These are phyloP conservation scores for Carex cristatella DNA, from an alignment of 176 grass and related monocot genomes.

Conservation along the genomic window DNA sequence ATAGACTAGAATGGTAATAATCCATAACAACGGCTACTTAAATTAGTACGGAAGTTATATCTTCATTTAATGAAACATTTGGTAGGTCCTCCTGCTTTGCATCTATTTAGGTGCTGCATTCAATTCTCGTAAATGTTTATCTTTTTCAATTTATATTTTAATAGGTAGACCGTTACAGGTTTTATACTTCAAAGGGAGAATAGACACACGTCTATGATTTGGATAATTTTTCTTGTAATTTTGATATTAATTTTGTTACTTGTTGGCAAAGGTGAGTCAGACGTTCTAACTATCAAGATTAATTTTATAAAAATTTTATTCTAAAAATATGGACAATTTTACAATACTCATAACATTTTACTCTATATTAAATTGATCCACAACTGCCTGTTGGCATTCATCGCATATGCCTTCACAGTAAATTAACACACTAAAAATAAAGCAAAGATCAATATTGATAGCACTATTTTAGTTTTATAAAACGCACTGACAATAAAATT, in stretches of 20 bases:
- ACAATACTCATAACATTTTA: too few species aligned
- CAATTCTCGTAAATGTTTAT: background rate
- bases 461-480: too few species aligned
- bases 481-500: too few species aligned
- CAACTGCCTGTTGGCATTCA: too few species aligned
- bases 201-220: background rate
- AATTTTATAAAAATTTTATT: too few species aligned
- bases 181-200: background rate
- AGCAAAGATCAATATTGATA: too few species aligned
- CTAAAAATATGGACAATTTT: too few species aligned
- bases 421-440: too few species aligned
- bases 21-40: background rate
- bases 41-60: background rate
- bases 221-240: background rate
- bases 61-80: slow-evolving; percentile 6
- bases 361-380: too few species aligned
- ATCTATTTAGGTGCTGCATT: background rate
- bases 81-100: background rate
- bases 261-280: too few species aligned
- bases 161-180: background rate
- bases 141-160: background rate
- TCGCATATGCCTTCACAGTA: too few species aligned
- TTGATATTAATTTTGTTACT: background rate
- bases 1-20: background rate
- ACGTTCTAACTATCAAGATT: too few species aligned